Base-by-base conservation (phyloP, 1,284 basidiomycete species). In the Anthracocystis panici-leucophaei region DNA sequence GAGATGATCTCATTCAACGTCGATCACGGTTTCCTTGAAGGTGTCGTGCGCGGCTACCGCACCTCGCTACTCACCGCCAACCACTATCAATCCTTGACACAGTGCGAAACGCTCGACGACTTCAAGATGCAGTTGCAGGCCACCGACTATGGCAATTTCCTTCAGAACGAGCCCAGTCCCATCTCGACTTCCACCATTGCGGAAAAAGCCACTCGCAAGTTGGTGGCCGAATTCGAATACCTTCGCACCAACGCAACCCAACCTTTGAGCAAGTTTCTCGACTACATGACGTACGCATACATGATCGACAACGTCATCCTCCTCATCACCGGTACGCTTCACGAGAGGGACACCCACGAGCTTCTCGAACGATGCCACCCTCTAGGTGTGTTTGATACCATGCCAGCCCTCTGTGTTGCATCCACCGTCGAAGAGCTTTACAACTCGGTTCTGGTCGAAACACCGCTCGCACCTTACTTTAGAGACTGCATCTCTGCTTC, bases 291-390 rank as follows among this genome's bases (percentile, higher is more conserved):
- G 90, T 97, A 97, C 85, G 93, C 91, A 29, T 99, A 99, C 88
- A 99, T 99, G 97, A 99, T 99, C 83, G 97, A 99, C 90, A 99
- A 99, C 85, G 93, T 99, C 83, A 92, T 99, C 72, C 89, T 99
- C 55, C 90, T 99, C 82, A 99, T 99, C 74, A 97, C 97, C 20
- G 97, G 97, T 40, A 99, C 96, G 1, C 87, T 99, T 42, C 96
- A 99, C 84, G 96, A 97, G 86, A 89, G 97, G 72, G 96, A 99
- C 86, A 98, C 96, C 1, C 94, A 97, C 83, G 97, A 99, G 85
- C 89, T 99, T 10, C 88, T 99, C 42, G 94, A 97, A 80, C 90
- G 97, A 52, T 99, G 97, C 87, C 97, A 99, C 84, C 97, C 97
- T 0, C 88, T 99, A 18, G 97, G 97, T 21, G 90, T 94, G 45